These are phyloP conservation scores for Amesomyces nigricolor DNA, from an alignment of 2,329 filamentous ascomycete genomes.

Conservation along the genomic window DNA sequence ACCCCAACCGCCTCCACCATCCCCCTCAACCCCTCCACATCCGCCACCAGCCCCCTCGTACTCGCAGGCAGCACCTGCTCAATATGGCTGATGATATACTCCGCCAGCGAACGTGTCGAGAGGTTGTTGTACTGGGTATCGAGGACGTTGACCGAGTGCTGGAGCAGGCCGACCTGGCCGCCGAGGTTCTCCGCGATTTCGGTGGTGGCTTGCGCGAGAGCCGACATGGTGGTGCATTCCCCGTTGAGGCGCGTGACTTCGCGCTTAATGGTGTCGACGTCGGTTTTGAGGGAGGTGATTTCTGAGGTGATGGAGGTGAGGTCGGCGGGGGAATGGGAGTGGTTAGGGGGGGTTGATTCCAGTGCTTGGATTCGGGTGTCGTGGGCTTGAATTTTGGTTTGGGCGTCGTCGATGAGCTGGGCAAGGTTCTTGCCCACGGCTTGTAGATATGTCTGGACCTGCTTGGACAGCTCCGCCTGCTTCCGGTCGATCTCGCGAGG, in stretches of 20 bases:
- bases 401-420: background rate
- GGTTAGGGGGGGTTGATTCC: background rate
- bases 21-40: conserved; percentile 14
- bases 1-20: background rate
- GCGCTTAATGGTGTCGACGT: background rate
- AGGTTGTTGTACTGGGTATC: conserved; percentile 47
- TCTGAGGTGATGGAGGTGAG: background rate
- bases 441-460: background rate
- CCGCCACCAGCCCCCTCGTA: conserved; percentile 11
- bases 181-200: conserved; percentile 6
- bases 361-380: conserved; percentile 2
- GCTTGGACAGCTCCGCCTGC: background rate
- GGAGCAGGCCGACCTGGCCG: conserved; percentile 27
- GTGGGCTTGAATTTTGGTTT: background rate
- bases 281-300: background rate
- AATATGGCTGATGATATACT: conserved; percentile 37
- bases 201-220: background rate
- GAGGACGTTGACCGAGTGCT: conserved; percentile 36
- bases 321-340: background rate
- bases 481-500: conserved; percentile 3
- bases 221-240: background rate
- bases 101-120: conserved; percentile 38
- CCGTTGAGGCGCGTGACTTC: conserved; percentile 1
- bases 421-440: background rate
- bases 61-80: conserved; percentile 27